Evolutionary conservation across 495 filamentous ascomycete genomes (phyloP).

Genomic region (Penicillium robsamsonii): DNA sequence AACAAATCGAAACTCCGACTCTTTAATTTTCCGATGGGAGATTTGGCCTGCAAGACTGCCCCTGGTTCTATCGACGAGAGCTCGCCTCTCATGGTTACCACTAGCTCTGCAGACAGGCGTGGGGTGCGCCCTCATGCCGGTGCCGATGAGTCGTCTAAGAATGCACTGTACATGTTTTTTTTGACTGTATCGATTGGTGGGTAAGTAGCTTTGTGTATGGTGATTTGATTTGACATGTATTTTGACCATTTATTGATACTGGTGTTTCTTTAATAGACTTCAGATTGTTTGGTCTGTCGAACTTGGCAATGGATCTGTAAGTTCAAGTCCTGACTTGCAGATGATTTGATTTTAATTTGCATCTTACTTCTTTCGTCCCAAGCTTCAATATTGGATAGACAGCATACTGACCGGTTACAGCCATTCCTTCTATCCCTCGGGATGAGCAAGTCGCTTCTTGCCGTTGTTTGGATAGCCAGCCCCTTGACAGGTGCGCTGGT

Average conservation of each 20-base stretch:
- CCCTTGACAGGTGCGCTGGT: conserved; percentile 83
- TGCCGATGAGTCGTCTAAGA: conserved; percentile 58
- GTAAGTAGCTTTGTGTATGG: conserved; percentile 35
- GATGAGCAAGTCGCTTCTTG: conserved; percentile 88
- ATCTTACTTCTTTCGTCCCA: background rate
- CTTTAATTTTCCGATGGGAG: background rate
- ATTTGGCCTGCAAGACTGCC: background rate
- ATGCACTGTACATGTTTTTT: conserved; percentile 76
- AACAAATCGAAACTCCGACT: background rate
- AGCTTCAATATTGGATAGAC: background rate
- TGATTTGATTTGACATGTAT: background rate
- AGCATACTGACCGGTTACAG: conserved; percentile 25
- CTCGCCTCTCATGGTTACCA: conserved; percentile 39
- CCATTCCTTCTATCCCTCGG: conserved; percentile 73
- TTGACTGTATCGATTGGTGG: conserved; percentile 80
- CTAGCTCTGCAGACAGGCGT: conserved; percentile 11
- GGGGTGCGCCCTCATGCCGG: background rate
- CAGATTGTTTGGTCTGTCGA: conserved; percentile 96
- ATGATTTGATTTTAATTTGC: background rate
- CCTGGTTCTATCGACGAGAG: conserved; percentile 25
- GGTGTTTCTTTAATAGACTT: conserved; percentile 45
- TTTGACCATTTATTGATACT: background rate
- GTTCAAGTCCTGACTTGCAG: conserved; percentile 16
- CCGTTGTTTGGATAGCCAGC: conserved; percentile 91
- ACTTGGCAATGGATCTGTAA: conserved; percentile 76